Evolutionary conservation across 192 early-diverging fungal genomes (phyloP).

Genomic region (Coemansia biformis): DNA sequence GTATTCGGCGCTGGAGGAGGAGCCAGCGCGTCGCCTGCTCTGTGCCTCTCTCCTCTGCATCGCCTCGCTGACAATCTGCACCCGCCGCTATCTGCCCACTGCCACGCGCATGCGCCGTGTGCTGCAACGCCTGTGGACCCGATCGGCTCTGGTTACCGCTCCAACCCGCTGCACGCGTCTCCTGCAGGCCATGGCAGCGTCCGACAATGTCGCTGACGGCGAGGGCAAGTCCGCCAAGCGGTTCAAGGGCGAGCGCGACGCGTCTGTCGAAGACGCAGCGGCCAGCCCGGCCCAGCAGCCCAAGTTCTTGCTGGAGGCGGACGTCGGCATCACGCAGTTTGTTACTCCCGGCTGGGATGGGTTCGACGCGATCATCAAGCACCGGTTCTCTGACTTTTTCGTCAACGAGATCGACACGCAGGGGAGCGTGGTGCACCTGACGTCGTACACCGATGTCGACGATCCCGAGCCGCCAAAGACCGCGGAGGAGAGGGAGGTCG

Average conservation of each 20-base stretch:
- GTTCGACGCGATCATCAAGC: conserved; percentile 49
- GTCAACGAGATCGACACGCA: conserved; percentile 83
- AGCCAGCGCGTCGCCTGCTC: no score
- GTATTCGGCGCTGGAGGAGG: no score
- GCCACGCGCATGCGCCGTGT: no score
- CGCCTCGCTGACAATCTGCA: background rate
- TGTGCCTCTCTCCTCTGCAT: background rate
- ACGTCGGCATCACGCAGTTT: conserved; percentile 65
- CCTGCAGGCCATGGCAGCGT: background rate
- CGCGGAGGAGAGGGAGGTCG: conserved; percentile 27
- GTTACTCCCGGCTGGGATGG: conserved; percentile 29
- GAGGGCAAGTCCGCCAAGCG: conserved; percentile 19
- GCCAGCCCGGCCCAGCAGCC: background rate
- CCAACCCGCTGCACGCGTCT: background rate
- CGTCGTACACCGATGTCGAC: conserved; percentile 29
- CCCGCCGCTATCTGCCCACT: background rate
- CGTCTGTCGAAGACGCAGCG: background rate
- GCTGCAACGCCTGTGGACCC: no score
- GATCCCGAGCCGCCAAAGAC: conserved; percentile 27
- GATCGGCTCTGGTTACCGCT: no score
- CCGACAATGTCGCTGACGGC: background rate
- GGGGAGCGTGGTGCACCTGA: conserved; percentile 68
- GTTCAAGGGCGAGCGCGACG: conserved; percentile 5
- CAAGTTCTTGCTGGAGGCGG: conserved; percentile 47
- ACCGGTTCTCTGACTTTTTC: conserved; percentile 81